Percentiles rank a stretch among this genome's conserved stretches.
phyloP scores from a whole-genome alignment of 2,329 filamentous ascomycete genomes.

The Harringtonia aguacate region DNA sequence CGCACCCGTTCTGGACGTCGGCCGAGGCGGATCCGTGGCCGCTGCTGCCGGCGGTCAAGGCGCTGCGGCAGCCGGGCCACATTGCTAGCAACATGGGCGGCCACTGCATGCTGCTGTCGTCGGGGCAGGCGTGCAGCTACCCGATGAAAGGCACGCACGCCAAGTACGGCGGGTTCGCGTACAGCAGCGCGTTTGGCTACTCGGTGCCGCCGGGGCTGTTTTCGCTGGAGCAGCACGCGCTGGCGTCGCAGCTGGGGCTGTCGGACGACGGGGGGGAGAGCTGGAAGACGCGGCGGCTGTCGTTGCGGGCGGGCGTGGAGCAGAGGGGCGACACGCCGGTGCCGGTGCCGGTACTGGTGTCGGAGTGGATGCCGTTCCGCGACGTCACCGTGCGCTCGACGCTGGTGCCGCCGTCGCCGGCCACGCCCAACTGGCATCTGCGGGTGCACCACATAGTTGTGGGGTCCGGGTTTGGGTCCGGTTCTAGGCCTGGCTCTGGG shows the following conservation, averaged over 20 bases:
- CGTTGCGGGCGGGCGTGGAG: constrained; percentile 53
- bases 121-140: constrained; percentile 73
- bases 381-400: constrained; percentile 58
- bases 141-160: constrained; percentile 73
- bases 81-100: constrained; percentile 62
- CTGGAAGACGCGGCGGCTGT: constrained; percentile 66
- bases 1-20: constrained; percentile 66
- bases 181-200: constrained; percentile 66
- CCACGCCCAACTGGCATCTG: constrained; percentile 58
- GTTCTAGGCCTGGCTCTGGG: too few relatives aligned
- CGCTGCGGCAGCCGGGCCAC: constrained; percentile 58
- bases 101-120: constrained; percentile 65
- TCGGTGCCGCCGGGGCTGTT: constrained; percentile 67
- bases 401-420: constrained; percentile 49
- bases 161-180: constrained; percentile 72
- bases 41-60: constrained; percentile 46
- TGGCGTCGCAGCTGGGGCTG: constrained; percentile 64
- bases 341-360: constrained; percentile 50
- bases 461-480: too few relatives aligned
- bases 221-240: constrained; percentile 64
- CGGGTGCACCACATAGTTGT: constrained; percentile 52
- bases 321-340: constrained; percentile 29
- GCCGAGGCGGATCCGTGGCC: constrained; percentile 49
- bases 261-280: constrained; percentile 69
- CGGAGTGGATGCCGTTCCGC: constrained; percentile 58